phyloP scores from a whole-genome alignment of 495 filamentous ascomycete genomes.

The Aspergillus nanangensis region DNA sequence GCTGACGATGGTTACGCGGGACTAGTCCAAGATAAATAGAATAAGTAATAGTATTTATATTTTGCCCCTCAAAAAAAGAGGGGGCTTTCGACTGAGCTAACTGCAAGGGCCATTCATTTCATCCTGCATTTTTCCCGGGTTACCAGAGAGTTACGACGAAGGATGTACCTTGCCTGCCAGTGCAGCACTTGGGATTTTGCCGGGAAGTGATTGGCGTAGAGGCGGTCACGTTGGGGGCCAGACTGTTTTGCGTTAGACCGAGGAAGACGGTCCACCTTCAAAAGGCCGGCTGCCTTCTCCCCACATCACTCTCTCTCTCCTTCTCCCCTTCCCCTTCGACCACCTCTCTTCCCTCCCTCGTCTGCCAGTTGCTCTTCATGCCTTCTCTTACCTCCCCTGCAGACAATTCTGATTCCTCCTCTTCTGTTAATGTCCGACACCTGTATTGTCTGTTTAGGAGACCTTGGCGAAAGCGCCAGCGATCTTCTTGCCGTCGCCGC shows the following conservation, averaged over 20 bases:
- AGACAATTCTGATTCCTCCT: slow-evolving; percentile 24
- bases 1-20: no score
- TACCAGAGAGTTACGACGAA: no score
- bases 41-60: no score
- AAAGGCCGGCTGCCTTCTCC: slow-evolving; percentile 38
- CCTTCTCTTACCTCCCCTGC: slow-evolving; percentile 31
- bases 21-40: no score
- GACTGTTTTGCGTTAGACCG: slow-evolving; percentile 42
- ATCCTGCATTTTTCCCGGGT: no score
- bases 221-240: slow-evolving; percentile 35
- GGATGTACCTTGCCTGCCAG: no score
- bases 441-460: slow-evolving; percentile 94
- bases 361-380: slow-evolving; percentile 41
- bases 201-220: slow-evolving; percentile 23
- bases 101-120: no score
- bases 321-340: slow-evolving; percentile 15
- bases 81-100: no score
- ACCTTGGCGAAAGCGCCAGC: slow-evolving; percentile 64
- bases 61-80: no score
- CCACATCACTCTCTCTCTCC: slow-evolving; percentile 30
- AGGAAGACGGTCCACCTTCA: slow-evolving; percentile 39
- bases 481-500: slow-evolving; percentile 42
- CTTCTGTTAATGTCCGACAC: slow-evolving; percentile 75
- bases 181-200: no score
- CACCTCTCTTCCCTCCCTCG: slow-evolving; percentile 9